Percentiles rank a stretch among this genome's conserved stretches.
phyloP scores from a whole-genome alignment of 441 rosid species.

The Pelargonium cotyledonis region DNA sequence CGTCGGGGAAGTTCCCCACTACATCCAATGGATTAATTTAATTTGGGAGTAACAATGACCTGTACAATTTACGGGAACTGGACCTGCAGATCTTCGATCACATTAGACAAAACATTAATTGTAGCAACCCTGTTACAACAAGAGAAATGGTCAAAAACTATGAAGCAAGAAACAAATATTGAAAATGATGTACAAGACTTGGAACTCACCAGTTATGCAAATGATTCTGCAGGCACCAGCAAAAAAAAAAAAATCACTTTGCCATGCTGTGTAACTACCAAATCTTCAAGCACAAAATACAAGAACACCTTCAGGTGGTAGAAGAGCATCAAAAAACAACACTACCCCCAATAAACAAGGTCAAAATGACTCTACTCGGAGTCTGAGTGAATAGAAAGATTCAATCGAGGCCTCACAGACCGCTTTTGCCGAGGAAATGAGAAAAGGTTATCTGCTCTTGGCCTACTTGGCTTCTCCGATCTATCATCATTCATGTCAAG shows the following conservation, averaged over 20 bases:
- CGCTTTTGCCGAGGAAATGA: conserved; percentile 84
- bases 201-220: no score
- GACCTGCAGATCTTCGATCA: background rate
- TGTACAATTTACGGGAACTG: no score
- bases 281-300: background rate
- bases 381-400: conserved; percentile 77
- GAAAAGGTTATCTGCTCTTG: conserved; percentile 65
- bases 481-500: conserved; percentile 63
- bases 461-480: conserved; percentile 62
- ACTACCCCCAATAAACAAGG: background rate
- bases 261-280: background rate
- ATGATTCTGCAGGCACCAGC: no score
- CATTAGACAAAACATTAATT: background rate
- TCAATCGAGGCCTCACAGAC: conserved; percentile 66
- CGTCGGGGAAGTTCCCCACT: background rate
- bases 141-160: no score
- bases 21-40: background rate
- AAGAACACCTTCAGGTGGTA: background rate
- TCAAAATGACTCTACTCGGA: conserved; percentile 41
- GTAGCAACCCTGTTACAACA: no score
- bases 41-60: no score
- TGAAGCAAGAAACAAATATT: no score
- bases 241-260: no score
- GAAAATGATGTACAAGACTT: no score
- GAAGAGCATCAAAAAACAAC: conserved; percentile 1